These are phyloP conservation scores for Rhizophagus sp. DNA, from an alignment of 192 early-diverging fungal species.

Conservation along the genomic window DNA sequence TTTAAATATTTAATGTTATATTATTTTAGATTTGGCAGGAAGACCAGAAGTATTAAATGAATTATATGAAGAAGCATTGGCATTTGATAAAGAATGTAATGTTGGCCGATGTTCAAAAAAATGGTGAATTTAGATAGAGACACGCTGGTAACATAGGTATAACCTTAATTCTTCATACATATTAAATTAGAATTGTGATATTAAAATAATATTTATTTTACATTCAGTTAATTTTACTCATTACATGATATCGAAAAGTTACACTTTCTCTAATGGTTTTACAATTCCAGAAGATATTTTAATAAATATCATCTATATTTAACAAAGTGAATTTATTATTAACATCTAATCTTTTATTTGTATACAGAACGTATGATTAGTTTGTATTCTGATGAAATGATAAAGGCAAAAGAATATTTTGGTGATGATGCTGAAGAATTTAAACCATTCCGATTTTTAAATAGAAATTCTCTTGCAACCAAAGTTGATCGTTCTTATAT, in stretches of 20 bases:
- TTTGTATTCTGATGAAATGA: neutral
- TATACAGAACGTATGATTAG: neutral
- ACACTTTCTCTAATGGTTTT: slow-evolving; percentile 14
- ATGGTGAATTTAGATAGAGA: slow-evolving; percentile 17
- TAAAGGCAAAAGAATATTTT: neutral
- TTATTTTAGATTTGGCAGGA: neutral
- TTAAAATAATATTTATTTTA: neutral
- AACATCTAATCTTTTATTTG: neutral
- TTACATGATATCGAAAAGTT: neutral
- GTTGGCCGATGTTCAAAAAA: neutral
- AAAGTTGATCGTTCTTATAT: neutral
- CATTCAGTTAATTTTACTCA: neutral
- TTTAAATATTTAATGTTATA: no score
- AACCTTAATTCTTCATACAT: neutral
- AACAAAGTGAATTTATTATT: neutral
- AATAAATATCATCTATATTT: no score
- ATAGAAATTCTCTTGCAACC: slow-evolving; percentile 1
- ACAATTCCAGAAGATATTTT: neutral
- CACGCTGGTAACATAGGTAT: neutral
- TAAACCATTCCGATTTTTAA: slow-evolving; percentile 29
- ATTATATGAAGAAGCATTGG: slow-evolving; percentile 5
- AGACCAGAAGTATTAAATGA: slow-evolving; percentile 1
- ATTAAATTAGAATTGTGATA: neutral
- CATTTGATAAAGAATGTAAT: neutral
- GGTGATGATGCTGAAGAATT: slow-evolving; percentile 14